Base-by-base conservation (phyloP, 108 stramenopile genomes). In the Pseudonitzschia pungens region DNA sequence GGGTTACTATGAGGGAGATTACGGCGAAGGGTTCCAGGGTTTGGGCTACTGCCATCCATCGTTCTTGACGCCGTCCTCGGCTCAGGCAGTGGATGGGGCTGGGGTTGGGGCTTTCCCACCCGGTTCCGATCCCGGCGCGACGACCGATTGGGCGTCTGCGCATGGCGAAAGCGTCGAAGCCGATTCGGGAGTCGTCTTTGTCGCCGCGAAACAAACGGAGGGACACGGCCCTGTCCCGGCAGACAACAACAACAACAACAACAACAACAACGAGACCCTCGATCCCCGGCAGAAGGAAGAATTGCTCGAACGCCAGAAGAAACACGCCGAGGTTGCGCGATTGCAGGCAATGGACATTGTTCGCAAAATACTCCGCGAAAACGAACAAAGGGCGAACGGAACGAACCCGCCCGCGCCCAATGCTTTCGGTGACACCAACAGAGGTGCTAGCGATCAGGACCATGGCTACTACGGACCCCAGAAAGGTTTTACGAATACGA, bases 81-180 rank as follows among this genome's bases (percentile, higher is more conserved):
- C 81, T 63, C 91, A 91, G 59, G 74, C 72, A 28, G 85, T 69
- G 9, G 84, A 84, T 32, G 88, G 80, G 64, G 88, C 91, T 14
- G 83, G 72, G 12, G 84, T 83, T 26, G 88, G 81, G 59, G 88
- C 91, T 2, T 18, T 43, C 42, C 42, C 42, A 11, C 6, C 42
- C 9, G 42, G 42, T 43, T 9, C 42, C 6, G 11, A 43, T 6
- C 6, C 42, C 11, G 11, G 2, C 18, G 18, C 18, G 45, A 2
- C 45, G 14, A 12, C 18, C 45, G 45, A 48, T 14, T 48, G 45
- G 45, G 2, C 45, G 45, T 1, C 14, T 2, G 45, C 45, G 10
- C 2, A 36, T 72, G 48, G 18, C 52, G 45, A 21, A 44, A 55
- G 6, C 68, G 48, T 4, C 52, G 45, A 21, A 44, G 26, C n/a